Evolutionary conservation across 129 eudicot species (phyloP), one percentile per base, ranked within the genome.

Genomic region (Erigeron canadensis): DNA sequence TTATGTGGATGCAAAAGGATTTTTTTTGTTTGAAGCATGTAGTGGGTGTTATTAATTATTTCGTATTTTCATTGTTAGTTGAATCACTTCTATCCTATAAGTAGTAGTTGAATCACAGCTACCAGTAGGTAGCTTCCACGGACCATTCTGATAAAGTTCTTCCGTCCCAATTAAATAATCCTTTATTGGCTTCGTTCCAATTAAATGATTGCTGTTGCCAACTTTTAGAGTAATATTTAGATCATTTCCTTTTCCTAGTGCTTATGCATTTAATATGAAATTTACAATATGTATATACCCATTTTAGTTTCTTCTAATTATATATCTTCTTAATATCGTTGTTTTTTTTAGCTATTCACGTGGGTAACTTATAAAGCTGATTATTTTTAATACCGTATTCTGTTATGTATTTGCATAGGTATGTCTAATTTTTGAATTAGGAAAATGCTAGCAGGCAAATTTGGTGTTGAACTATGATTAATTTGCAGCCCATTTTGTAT

Each of bases 21-120:
- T 58, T 58, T 23, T 22, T 23, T 39, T 38, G 39, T 39, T 58
- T 59, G 3, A 57, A 44, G 57, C 58, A 21, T 66, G 39, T 38
- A 44, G 3, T 66, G 56, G 22, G 3, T 19, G 71, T 45, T 19
- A 66, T 45, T 28, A 28, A 28, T 28, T 28, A 28, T 28, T 28
- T 28, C 34, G 34, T 28, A 28, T 28, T 28, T 28, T 66, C 41
- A 66, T 68, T 50, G 48, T 62, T 69, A 69, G 74, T 53, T 69
- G 73, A 69, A 69, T 51, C 47, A 53, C 48, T 51, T 69, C n/a
- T 37, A 17, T 69, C 9, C 51, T 69, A 17, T 34, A 50, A 69
- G 73, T 38, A 53, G 50, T 69, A 38, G 73, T 53, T 53, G 16
- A 37, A 69, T 37, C 48, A 50, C 62, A 68, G 48, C 16, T 50